Base-by-base conservation (phyloP, 1,139 yeast species). In the Eremothecium sinecaudum region DNA sequence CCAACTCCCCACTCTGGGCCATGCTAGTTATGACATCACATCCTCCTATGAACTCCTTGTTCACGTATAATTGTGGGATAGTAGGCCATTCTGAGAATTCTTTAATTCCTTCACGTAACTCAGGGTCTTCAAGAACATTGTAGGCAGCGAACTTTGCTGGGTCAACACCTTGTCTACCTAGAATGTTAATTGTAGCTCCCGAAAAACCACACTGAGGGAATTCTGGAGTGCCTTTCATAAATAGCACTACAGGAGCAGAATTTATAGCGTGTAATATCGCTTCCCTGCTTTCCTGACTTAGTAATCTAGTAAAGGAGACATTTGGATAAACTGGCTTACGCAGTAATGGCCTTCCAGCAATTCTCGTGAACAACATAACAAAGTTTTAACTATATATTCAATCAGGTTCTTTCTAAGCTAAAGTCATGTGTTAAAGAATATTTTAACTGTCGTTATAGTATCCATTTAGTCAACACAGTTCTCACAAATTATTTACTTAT, bases 171-270 rank as follows among this genome's bases (percentile, higher is more conserved):
- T 87, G 94, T 58, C 86, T 92, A 13, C 98, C 97, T 43, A 92
- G 70, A 32, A 86, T 73, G 56, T 84, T 92, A 47, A 92, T 87
- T 12, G 96, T 83, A 34, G 94, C 94, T 53, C 95, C 74, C 5
- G 96, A 86, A 55, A 92, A 92, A 1, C 99, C 98, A 67, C 99
- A 92, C 52, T 86, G 94, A 19, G 99, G 99, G 39, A 82, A 84
- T 53, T 87, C 96, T 1, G 99, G 99, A 1, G 98, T 92, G 8
- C 94, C 94, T 56, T 83, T 83, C 94, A 83, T 83, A 64, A 87
- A 87, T 21, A 92, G 68, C 8, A 92, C 98, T 10, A 90, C 97
- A 12, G 94, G 94, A 1, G 96, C 92, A 11, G 94, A 76, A 4
- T 63, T 66, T 18, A 90, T 79, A 1, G 97, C 97, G 37, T 72